Evolutionary conservation across 306 rosid species (phyloP), one percentile per base, ranked within the genome.

Genomic region (Citrullus amarus): DNA sequence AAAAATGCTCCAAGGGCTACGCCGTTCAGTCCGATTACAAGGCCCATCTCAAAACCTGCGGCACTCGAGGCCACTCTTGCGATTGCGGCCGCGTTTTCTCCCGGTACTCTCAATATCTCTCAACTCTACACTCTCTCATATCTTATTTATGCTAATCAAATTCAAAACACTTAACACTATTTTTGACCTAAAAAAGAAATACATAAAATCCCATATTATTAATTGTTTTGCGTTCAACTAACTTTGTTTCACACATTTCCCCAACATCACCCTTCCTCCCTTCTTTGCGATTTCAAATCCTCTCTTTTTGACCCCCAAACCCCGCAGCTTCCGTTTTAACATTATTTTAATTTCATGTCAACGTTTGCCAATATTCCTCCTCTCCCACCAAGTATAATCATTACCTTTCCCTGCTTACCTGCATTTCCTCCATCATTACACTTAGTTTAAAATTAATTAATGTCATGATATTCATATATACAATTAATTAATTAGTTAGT

Each of bases 1-100:
- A 92, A 62, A 82, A 90, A 62, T 95, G 98, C 78, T 89, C 93
- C 16, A 95, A 95, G 76, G 97, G 90, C 30, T 95, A 95, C 55
- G 98, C 98, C 16, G 98, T 95, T 82, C 98, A 95, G 76, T 95
- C 98, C 28, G 98, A 95, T 83, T 95, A 88, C 79, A 95, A 95
- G 82, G 98, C 98, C 0, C 98, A 95, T 84, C 98, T 95, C 83
- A 95, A 95, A 81, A 95, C 98, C 51, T 95, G 98, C 54, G 98
- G 98, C 72, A 95, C 98, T 44, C 51, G 98, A 7, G 98, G 98
- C 79, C 98, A 95, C 80, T 95, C 98, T 34, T 95, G 98, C 56
- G 98, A 95, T 77, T 95, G 98, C 62, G 98, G 98, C 58, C 92
- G 98, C 0, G 98, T 95, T 53, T 95, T 95, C 90, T 95, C 98